Evolutionary conservation across 345 rosid species (phyloP), one percentile per base, ranked within the genome.

Genomic region (Hypericum androsaemum): DNA sequence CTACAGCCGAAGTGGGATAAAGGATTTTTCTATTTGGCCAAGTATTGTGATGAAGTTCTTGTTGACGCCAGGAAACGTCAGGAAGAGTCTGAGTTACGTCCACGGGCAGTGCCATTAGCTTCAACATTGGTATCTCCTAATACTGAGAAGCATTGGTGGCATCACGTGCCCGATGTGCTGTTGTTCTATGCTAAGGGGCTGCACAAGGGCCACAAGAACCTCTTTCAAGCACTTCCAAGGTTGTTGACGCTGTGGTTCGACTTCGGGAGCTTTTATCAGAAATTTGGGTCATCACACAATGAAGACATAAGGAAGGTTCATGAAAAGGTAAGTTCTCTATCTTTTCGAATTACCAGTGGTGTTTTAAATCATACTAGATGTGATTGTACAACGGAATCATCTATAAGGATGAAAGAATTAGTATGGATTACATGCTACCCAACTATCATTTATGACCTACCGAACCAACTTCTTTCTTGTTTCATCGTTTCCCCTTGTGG

Each of bases 221-320:
- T 92, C 67, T 88, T 88, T 67, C 98, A 84, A 80, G 96, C 96
- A 39, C 96, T 92, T 74, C 96, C 98, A 43, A 87, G 98, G 66
- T 77, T 92, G 78, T 76, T 92, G 61, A 88, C 95, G 52, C 71
- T 92, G 47, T 92, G 96, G 96, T 92, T 92, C 70, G 96, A 92
- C 65, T 88, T 92, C 69, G 89, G 96, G 54, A 83, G 84, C 69
- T 47, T 84, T 56, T 92, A 71, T 70, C 92, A 74, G 53, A 77
- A 66, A 67, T 67, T 66, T 58, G 73, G 86, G 49, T 57, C 71
- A 15, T 75, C 72, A 11, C 72, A 82, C 63, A 75, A 71, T 59
- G 86, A 77, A 69, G 96, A 90, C 47, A 48, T 81, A 71, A 88
- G 71, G 65, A 75, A 54, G 63, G 77, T 75, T 69, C 83, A 88